Percentiles rank a stretch among this genome's conserved stretches.
These are phyloP conservation scores for Trichophaea hybrida DNA, from an alignment of 2,329 filamentous ascomycete genomes.

Conservation along the genomic window DNA sequence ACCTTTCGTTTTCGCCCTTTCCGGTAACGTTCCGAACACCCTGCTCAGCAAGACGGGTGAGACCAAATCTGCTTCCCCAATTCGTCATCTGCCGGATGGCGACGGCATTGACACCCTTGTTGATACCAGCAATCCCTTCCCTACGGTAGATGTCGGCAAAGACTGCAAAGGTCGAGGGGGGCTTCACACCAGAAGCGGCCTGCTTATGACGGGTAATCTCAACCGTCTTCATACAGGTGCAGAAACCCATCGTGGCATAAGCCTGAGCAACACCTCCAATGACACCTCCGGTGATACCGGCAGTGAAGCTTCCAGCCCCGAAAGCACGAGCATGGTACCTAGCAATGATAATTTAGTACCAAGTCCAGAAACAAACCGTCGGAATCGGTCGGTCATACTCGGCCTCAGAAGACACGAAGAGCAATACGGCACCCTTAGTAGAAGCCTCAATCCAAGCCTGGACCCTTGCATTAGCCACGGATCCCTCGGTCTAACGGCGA, in stretches of 20 bases:
- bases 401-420: conserved; percentile 97
- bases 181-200: conserved; percentile 65
- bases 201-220: conserved; percentile 99
- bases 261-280: conserved; percentile 90
- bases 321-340: conserved; percentile 66
- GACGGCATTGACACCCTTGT: conserved; percentile 96
- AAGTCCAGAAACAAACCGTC: background rate
- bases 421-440: conserved; percentile 95
- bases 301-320: conserved; percentile 73
- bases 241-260: conserved; percentile 99
- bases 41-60: conserved; percentile 79
- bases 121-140: conserved; percentile 91
- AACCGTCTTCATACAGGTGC: conserved; percentile 99
- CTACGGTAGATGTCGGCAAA: conserved; percentile 95
- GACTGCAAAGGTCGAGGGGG: conserved; percentile 79
- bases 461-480: conserved; percentile 7
- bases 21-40: conserved; percentile 64
- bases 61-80: conserved; percentile 93
- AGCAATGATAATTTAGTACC: conserved; percentile 8
- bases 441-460: conserved; percentile 96
- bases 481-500: background rate
- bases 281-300: conserved; percentile 84
- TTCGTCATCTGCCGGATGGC: conserved; percentile 99
- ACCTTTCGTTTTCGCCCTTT: conserved; percentile 68
- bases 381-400: conserved; percentile 37